Evolutionary conservation across 2,329 filamentous ascomycete species (phyloP).

Genomic region (Fusarium devonianum): DNA sequence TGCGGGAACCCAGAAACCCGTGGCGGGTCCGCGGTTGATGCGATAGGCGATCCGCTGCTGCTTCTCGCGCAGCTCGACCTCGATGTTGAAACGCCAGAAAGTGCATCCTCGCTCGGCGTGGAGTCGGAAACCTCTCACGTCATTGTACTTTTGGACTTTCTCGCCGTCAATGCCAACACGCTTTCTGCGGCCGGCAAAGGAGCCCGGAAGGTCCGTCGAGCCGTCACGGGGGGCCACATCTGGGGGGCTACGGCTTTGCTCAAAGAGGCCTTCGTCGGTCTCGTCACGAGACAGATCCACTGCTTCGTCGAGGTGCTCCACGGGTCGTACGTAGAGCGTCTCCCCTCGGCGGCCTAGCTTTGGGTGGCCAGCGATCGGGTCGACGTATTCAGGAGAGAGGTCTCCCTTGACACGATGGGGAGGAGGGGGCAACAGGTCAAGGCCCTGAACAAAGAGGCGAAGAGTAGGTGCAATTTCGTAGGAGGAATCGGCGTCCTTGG

Average conservation of each 20-base stretch:
- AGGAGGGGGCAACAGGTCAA: slow-evolving; percentile 81
- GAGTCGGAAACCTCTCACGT: slow-evolving; percentile 81
- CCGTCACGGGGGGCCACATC: slow-evolving; percentile 54
- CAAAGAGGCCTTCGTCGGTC: slow-evolving; percentile 83
- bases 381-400: slow-evolving; percentile 82
- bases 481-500: slow-evolving; percentile 80
- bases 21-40: slow-evolving; percentile 88
- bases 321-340: slow-evolving; percentile 85
- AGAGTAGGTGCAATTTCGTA: slow-evolving; percentile 82
- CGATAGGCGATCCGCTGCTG: slow-evolving; percentile 93
- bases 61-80: slow-evolving; percentile 79
- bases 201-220: slow-evolving; percentile 57
- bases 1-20: slow-evolving; percentile 94
- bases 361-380: slow-evolving; percentile 85
- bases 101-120: slow-evolving; percentile 87
- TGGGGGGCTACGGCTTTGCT: slow-evolving; percentile 65
- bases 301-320: slow-evolving; percentile 82
- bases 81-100: slow-evolving; percentile 97
- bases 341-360: slow-evolving; percentile 86
- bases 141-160: slow-evolving; percentile 79
- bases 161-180: slow-evolving; percentile 75
- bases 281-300: slow-evolving; percentile 82
- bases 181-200: slow-evolving; percentile 61
- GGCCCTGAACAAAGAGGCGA: slow-evolving; percentile 85
- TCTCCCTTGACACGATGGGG: slow-evolving; percentile 71